Percentiles rank a stretch among this genome's conserved stretches.
These are phyloP conservation scores for Clarireedia hainanense DNA, from an alignment of 2,329 filamentous ascomycete genomes.

Conservation along the genomic window DNA sequence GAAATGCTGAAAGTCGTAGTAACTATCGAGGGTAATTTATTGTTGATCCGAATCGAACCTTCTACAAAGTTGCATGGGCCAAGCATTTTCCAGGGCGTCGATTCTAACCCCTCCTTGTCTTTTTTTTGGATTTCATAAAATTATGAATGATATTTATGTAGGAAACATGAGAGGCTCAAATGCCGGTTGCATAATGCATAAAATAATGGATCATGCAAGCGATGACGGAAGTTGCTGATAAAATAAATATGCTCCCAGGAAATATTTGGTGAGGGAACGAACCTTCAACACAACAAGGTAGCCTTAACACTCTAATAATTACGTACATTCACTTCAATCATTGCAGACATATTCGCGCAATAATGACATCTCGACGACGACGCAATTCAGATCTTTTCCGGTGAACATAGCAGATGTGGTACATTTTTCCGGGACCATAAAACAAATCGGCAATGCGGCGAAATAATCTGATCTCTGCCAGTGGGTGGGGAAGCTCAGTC, in stretches of 20 bases:
- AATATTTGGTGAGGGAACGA: background rate
- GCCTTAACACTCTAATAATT: background rate
- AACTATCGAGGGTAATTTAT: background rate
- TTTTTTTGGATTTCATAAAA: too few species aligned
- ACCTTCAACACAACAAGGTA: too few species aligned
- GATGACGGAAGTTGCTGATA: slow-evolving; percentile 8
- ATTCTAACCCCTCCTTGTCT: too few species aligned
- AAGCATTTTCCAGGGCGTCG: background rate
- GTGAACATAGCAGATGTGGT: slow-evolving; percentile 24
- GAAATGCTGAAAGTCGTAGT: background rate
- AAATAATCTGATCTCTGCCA: slow-evolving; percentile 13
- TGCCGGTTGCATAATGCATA: background rate
- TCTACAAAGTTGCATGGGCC: slow-evolving; percentile 12
- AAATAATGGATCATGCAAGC: background rate
- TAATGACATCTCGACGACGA: slow-evolving; percentile 20
- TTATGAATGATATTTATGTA: too few species aligned
- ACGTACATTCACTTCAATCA: slow-evolving; percentile 6
- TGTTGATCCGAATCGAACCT: slow-evolving; percentile 18
- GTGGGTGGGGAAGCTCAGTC: slow-evolving; percentile 19
- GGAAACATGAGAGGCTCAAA: too few species aligned
- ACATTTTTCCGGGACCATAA: slow-evolving; percentile 6
- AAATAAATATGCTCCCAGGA: background rate
- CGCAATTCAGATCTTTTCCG: slow-evolving; percentile 17
- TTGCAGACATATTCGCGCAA: slow-evolving; percentile 12
- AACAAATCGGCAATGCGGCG: slow-evolving; percentile 22